phyloP scores from a whole-genome alignment of 1,284 basidiomycete genomes.

The Cerioporus squamosus region DNA sequence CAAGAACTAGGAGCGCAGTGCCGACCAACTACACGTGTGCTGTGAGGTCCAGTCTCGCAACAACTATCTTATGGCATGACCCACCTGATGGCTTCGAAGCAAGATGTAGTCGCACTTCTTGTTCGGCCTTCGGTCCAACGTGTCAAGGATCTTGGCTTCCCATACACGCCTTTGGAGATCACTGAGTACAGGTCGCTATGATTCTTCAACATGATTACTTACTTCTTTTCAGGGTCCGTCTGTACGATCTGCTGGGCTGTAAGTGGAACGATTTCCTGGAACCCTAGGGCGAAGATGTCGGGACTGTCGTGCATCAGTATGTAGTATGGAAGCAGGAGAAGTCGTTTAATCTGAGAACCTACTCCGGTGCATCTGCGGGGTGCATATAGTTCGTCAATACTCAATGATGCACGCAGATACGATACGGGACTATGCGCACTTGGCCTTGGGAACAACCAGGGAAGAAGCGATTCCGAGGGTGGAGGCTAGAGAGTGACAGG shows the following conservation, averaged over 20 bases:
- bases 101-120: slow-evolving; percentile 82
- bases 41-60: no score
- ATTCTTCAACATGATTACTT: slow-evolving; percentile 11
- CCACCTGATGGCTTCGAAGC: slow-evolving; percentile 89
- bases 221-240: slow-evolving; percentile 95
- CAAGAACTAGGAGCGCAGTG: slow-evolving; percentile 88
- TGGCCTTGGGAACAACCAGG: slow-evolving; percentile 89
- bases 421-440: slow-evolving; percentile 48
- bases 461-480: slow-evolving; percentile 82
- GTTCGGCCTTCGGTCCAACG: slow-evolving; percentile 71
- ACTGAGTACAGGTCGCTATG: neutral
- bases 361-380: slow-evolving; percentile 61
- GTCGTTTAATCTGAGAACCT: slow-evolving; percentile 27
- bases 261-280: slow-evolving; percentile 98
- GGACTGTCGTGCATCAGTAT: slow-evolving; percentile 56
- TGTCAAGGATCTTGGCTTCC: slow-evolving; percentile 85
- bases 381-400: neutral
- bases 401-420: no score
- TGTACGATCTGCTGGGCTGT: slow-evolving; percentile 97
- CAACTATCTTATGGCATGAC: neutral
- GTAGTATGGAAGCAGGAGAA: neutral
- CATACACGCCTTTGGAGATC: slow-evolving; percentile 68
- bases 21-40: slow-evolving; percentile 77
- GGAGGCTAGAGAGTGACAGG: slow-evolving; percentile 43
- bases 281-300: slow-evolving; percentile 90